phyloP scores from a whole-genome alignment of 2,329 filamentous ascomycete species.

The Fusarium oligoseptatum region DNA sequence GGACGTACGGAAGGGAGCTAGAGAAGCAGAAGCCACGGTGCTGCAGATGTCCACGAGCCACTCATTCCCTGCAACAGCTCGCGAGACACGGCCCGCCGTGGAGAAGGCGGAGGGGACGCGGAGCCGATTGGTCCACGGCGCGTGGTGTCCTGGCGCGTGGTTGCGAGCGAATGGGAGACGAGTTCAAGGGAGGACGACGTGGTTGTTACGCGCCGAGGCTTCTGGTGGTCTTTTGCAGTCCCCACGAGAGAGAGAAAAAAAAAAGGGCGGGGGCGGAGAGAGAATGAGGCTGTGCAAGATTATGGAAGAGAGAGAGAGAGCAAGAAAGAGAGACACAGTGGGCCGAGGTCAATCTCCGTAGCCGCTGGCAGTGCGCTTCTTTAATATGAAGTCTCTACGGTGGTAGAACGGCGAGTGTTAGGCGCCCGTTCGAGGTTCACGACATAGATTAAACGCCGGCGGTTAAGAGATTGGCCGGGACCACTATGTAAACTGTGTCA shows the following conservation, averaged over 20 bases:
- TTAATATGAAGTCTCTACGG: conserved; percentile 19
- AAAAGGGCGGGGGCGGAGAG: neutral
- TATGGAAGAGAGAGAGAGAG: neutral
- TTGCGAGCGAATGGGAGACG: conserved; percentile 37
- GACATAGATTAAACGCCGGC: conserved; percentile 36
- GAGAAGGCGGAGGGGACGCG: conserved; percentile 21
- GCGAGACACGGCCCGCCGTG: conserved; percentile 20
- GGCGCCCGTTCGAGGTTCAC: conserved; percentile 35
- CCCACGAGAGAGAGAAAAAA: neutral
- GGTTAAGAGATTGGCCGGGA: conserved; percentile 36
- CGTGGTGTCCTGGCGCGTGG: conserved; percentile 42
- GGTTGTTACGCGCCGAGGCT: conserved; percentile 11
- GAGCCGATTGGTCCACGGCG: conserved; percentile 32
- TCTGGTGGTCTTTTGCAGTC: neutral
- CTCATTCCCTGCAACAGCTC: conserved; percentile 15
- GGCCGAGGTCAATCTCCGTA: conserved; percentile 45
- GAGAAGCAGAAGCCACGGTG: conserved; percentile 16
- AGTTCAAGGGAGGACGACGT: conserved; percentile 10
- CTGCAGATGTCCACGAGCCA: conserved; percentile 30
- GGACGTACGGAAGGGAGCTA: neutral
- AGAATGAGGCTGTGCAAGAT: conserved; percentile 34
- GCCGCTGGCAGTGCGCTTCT: conserved; percentile 36
- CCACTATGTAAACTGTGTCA: conserved; percentile 23
- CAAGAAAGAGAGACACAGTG: conserved; percentile 22
- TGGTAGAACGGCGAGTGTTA: conserved; percentile 18